These are phyloP conservation scores for Fusarium circinatum DNA, from an alignment of 2,329 filamentous ascomycete genomes.

Conservation along the genomic window DNA sequence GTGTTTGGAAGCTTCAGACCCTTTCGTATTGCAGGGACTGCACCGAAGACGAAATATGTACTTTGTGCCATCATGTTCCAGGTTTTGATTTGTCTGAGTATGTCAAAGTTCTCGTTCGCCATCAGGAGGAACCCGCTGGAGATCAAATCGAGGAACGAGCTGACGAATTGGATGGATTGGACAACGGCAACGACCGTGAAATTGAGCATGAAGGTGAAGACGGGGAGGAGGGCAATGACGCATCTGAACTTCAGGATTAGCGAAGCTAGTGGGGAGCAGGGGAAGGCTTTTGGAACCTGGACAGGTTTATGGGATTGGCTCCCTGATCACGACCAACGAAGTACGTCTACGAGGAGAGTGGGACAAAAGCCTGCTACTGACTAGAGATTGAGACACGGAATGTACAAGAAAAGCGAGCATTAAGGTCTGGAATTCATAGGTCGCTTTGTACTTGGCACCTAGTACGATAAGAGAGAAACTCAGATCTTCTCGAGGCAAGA, in stretches of 20 bases:
- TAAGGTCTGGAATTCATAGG: background rate
- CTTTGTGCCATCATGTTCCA: fast-evolving
- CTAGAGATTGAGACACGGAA: background rate
- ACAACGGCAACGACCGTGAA: too few relatives aligned
- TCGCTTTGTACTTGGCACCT: background rate
- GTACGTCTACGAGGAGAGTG: fast-evolving
- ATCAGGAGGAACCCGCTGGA: background rate
- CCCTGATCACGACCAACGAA: background rate
- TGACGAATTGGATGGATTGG: too few relatives aligned
- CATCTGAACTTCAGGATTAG: fast-evolving
- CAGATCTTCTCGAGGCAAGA: background rate
- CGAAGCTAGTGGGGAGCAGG: background rate
- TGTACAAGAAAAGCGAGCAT: too few relatives aligned
- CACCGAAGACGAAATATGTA: background rate
- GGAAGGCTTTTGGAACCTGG: background rate
- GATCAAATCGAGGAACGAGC: background rate
- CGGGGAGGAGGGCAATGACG: fast-evolving
- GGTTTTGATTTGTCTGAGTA: fast-evolving
- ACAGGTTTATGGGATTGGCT: background rate
- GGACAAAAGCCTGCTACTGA: fast-evolving
- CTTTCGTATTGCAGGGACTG: background rate
- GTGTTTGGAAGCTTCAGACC: background rate
- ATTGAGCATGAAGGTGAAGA: background rate
- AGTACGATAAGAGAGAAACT: background rate
- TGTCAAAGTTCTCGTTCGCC: background rate